Conservation (phyloP, 2,329 filamentous ascomycete species). For the Boeremia lycopersici region DNA sequence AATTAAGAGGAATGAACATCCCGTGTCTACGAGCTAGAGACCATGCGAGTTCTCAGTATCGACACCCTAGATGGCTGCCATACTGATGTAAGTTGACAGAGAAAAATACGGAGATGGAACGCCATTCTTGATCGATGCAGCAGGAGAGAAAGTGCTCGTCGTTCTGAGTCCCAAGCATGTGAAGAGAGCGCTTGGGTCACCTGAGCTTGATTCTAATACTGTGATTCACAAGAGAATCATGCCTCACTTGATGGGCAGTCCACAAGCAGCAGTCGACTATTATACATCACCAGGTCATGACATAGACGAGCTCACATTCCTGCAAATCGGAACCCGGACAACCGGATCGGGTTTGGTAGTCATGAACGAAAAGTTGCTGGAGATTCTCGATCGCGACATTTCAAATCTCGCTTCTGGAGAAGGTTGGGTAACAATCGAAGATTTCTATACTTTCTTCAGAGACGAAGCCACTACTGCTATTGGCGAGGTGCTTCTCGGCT, state of each 20-base stretch:
- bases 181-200: constrained; percentile 8
- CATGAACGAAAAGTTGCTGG: constrained; percentile 16
- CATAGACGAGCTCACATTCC: background rate
- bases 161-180: constrained; percentile 22
- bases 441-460: constrained; percentile 19
- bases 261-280: constrained; percentile 19
- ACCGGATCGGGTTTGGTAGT: background rate
- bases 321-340: constrained; percentile 20
- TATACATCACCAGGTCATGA: constrained; percentile 10
- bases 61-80: background rate
- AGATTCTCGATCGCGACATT: constrained; percentile 16
- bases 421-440: constrained; percentile 17
- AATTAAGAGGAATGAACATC: too few relatives aligned
- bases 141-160: constrained; percentile 23
- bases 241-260: constrained; percentile 23
- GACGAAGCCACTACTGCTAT: constrained; percentile 17
- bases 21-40: too few relatives aligned
- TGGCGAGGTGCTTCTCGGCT: constrained; percentile 13
- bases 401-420: background rate
- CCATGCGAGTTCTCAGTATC: too few relatives aligned
- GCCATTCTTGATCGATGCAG: constrained; percentile 25
- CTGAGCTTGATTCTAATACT: constrained; percentile 21
- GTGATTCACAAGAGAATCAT: constrained; percentile 26
- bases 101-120: constrained; percentile 21
- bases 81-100: constrained; percentile 1